Percentiles rank a stretch among this genome's conserved stretches.
Conservation (phyloP, 202 grass and related monocot species). For the Brachypodium distachyon region DNA sequence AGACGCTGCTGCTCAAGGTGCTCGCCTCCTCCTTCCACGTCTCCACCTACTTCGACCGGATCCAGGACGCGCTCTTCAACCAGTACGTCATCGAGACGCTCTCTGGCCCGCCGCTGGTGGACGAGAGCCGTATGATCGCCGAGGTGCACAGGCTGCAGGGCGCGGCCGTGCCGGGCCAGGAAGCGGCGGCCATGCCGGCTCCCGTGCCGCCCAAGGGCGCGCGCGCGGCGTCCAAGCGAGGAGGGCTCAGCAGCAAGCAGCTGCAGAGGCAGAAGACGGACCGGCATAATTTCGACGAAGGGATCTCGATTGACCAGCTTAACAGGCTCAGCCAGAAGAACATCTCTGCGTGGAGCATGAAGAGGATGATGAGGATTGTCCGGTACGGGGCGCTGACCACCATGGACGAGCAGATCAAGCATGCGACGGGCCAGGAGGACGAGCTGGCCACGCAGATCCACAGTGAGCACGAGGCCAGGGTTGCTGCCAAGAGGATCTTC, state of each 20-base stretch:
- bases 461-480: constrained; percentile 84
- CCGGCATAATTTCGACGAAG: constrained; percentile 25
- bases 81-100: constrained; percentile 93
- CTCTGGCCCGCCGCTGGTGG: constrained; percentile 68
- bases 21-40: constrained; percentile 91
- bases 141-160: constrained; percentile 70
- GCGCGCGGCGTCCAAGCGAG: neutral
- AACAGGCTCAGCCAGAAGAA: constrained; percentile 86
- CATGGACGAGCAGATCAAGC: constrained; percentile 81
- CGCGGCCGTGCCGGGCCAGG: constrained; percentile 39
- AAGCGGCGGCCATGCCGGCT: constrained; percentile 26
- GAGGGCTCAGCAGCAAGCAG: constrained; percentile 31
- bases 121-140: constrained; percentile 55
- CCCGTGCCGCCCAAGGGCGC: constrained; percentile 31
- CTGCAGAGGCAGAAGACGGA: constrained; percentile 40
- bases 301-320: constrained; percentile 69
- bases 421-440: constrained; percentile 34
- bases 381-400: constrained; percentile 68
- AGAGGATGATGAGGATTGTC: constrained; percentile 82
- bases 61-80: constrained; percentile 91
- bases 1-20: constrained; percentile 88
- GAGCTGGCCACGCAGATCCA: constrained; percentile 65
- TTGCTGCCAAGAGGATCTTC: constrained; percentile 83
- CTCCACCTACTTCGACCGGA: constrained; percentile 92
- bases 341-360: constrained; percentile 94